These are phyloP conservation scores for Suillus americanus DNA, from an alignment of 768 basidiomycete species.

Conservation along the genomic window DNA sequence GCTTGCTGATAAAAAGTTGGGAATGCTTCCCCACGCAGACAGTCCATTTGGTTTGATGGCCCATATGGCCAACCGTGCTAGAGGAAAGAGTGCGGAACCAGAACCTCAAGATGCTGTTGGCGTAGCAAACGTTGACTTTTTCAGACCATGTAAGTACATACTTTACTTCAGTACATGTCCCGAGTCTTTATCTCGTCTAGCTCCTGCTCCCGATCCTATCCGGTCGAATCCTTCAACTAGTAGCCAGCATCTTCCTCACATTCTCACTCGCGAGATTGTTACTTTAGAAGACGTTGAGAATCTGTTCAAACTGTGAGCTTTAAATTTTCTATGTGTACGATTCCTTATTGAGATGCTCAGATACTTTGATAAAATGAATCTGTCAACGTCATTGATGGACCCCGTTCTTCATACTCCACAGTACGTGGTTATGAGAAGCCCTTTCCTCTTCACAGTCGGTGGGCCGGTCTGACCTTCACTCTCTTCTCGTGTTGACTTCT, in stretches of 20 bases:
- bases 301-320: slow-evolving; percentile 66
- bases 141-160: slow-evolving; percentile 52
- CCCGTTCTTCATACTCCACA: slow-evolving; percentile 83
- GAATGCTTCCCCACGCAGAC: slow-evolving; percentile 58
- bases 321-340: neutral
- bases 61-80: slow-evolving; percentile 51
- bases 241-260: slow-evolving; percentile 58
- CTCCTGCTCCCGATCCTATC: slow-evolving; percentile 41
- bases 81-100: slow-evolving; percentile 41
- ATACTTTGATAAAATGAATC: slow-evolving; percentile 78
- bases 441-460: slow-evolving; percentile 92
- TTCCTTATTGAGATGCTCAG: slow-evolving; percentile 34
- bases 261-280: slow-evolving; percentile 63
- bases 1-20: slow-evolving; percentile 42
- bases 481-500: slow-evolving; percentile 9
- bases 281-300: slow-evolving; percentile 65
- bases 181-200: slow-evolving; percentile 23
- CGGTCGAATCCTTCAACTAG: slow-evolving; percentile 37
- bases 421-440: slow-evolving; percentile 76
- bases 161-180: neutral
- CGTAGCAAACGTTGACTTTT: slow-evolving; percentile 68
- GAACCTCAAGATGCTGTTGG: slow-evolving; percentile 54
- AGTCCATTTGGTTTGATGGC: slow-evolving; percentile 78
- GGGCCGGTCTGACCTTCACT: slow-evolving; percentile 35
- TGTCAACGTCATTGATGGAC: slow-evolving; percentile 77